These are phyloP conservation scores for Macaranga tanarius DNA, from an alignment of 441 rosid genomes.

Conservation along the genomic window DNA sequence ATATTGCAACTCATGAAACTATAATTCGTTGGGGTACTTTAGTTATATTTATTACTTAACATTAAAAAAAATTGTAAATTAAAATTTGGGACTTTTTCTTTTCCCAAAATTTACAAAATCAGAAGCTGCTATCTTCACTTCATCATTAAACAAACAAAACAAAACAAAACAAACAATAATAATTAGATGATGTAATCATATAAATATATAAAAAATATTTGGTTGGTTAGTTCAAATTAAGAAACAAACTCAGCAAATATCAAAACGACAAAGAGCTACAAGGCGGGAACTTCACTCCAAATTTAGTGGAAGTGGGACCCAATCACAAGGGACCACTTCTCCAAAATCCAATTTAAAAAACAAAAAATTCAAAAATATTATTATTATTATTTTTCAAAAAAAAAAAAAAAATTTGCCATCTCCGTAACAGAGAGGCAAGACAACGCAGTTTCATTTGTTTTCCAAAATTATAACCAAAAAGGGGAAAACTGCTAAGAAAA, in stretches of 20 bases:
- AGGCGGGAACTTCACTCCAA: conserved; percentile 56
- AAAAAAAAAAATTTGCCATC: not conserved
- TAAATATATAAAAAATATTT: not conserved
- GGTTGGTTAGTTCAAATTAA: conserved; percentile 4
- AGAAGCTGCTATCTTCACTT: not conserved
- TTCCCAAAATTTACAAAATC: not conserved
- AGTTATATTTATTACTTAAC: not conserved
- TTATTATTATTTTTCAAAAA: too few relatives aligned
- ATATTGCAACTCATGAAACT: not conserved
- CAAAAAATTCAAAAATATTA: not conserved
- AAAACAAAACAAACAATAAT: too few relatives aligned
- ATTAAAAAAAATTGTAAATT: not conserved
- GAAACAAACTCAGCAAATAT: not conserved
- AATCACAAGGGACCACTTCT: conserved; percentile 3
- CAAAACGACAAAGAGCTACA: conserved; percentile 24
- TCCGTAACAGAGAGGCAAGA: not conserved
- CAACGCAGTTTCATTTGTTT: not conserved
- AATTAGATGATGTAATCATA: not conserved
- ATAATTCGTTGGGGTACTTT: not conserved
- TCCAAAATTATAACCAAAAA: not conserved
- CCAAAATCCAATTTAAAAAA: not conserved
- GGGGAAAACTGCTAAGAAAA: not conserved
- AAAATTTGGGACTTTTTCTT: not conserved
- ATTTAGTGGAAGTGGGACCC: conserved; percentile 26
- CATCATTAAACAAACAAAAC: not conserved